A percentile compares a stretch with the other conserved stretches of the same genome.
phyloP scores from a whole-genome alignment of 345 rosid species.

The Eucalyptus grandis region DNA sequence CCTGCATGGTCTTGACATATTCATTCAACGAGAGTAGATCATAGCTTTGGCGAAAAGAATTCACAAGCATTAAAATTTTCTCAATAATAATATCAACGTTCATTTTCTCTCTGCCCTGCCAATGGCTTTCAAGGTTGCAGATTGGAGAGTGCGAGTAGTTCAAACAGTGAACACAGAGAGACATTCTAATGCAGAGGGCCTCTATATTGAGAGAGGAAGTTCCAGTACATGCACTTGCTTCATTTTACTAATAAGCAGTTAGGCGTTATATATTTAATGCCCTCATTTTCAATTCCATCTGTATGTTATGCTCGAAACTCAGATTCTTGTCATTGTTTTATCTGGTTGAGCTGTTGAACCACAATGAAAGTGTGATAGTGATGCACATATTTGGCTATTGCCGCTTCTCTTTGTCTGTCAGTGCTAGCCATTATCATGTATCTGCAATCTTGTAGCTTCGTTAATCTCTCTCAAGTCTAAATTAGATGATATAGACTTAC shows the following conservation, averaged over 20 bases:
- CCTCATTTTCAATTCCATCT: too few relatives aligned
- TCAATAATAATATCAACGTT: neutral
- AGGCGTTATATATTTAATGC: too few relatives aligned
- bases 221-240: neutral
- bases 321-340: neutral
- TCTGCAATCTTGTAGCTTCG: too few relatives aligned
- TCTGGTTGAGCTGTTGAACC: neutral
- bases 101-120: neutral
- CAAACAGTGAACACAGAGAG: neutral
- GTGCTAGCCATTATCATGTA: too few relatives aligned
- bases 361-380: neutral
- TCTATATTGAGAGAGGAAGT: neutral
- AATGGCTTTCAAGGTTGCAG: neutral
- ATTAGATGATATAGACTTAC: neutral
- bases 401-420: too few relatives aligned
- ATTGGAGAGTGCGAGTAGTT: neutral
- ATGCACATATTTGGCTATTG: neutral
- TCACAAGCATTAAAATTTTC: neutral
- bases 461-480: too few relatives aligned
- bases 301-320: too few relatives aligned
- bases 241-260: neutral
- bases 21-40: neutral
- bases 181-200: neutral
- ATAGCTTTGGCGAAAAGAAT: neutral
- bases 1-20: slow-evolving; percentile 8